Percentiles rank a stretch among this genome's conserved stretches.
phyloP scores from a whole-genome alignment of 2,329 filamentous ascomycete species.

The Aspergillus aculeatinus region DNA sequence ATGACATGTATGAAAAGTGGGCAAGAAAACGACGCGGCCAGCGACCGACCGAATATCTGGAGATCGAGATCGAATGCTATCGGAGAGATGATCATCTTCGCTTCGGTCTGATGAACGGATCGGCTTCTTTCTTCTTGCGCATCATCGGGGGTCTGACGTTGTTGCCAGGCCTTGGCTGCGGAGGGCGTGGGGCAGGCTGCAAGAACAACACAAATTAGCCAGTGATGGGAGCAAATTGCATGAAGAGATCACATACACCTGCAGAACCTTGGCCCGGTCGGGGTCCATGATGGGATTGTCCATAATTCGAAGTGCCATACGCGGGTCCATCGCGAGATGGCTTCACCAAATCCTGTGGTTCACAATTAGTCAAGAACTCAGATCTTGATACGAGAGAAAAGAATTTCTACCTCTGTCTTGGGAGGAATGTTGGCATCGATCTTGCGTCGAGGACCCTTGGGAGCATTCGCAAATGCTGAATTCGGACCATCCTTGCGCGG shows the following conservation, averaged over 20 bases:
- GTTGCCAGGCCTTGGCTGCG: constrained; percentile 19
- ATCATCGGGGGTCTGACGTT: constrained; percentile 29
- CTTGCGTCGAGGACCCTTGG: constrained; percentile 25
- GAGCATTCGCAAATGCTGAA: constrained; percentile 23
- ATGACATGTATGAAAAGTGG: neutral
- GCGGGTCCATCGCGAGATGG: constrained; percentile 41
- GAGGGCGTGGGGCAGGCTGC: constrained; percentile 22
- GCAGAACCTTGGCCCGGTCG: constrained; percentile 16
- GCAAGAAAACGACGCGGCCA: too few relatives aligned
- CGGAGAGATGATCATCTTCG: constrained; percentile 23
- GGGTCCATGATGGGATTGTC: constrained; percentile 17
- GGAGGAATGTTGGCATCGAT: constrained; percentile 26
- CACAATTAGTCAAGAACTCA: neutral
- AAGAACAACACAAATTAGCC: constrained; percentile 13
- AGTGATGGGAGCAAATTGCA: neutral
- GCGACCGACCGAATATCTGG: neutral
- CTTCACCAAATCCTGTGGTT: constrained; percentile 38
- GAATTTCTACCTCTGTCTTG: constrained; percentile 19
- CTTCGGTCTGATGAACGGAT: constrained; percentile 45
- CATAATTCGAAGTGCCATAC: constrained; percentile 25
- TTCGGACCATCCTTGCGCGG: constrained; percentile 27
- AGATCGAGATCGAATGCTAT: constrained; percentile 6
- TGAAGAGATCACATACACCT: constrained; percentile 21
- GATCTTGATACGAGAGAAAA: neutral
- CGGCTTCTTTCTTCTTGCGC: constrained; percentile 41